Evolutionary conservation across 2,329 filamentous ascomycete genomes (phyloP), one percentile per base, ranked within the genome.

Genomic region (Intubia oerlemansii): DNA sequence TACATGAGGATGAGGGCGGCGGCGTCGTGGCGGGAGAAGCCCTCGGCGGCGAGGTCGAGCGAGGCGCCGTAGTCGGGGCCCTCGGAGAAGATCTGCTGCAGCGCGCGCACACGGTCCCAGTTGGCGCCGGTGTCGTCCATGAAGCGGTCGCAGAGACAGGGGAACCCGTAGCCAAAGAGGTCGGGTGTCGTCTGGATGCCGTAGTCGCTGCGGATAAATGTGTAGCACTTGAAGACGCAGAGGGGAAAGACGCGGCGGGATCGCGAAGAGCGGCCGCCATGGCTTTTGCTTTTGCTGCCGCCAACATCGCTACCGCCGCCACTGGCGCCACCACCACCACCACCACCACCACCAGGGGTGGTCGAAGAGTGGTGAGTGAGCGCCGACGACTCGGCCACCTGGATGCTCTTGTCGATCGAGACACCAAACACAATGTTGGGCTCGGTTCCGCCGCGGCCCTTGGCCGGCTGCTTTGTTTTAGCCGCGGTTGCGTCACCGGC

Each of bases 291-390:
- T 8, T 18, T 20, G 8, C n/a, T 14, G n/a, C 15, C 17, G 17
- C 17, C 18, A 2, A n/a, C 18, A 8, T 28, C 48, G 4, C 46
- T 46, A 2, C 40, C 42, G 12, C 44, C 42, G 24, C 41, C 42
- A 34, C 42, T 11, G n/a, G n/a, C n/a, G n/a, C 15, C 17, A 13
- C 17, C 18, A 2, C 7, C 18, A 8, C 22, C 48, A 4, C 46
- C 46, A 2, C 40, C 42, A n/a, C 44, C 42, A 24, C 41, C 42
- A 34, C 42, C n/a, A n/a, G n/a, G n/a, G n/a, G n/a, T n/a, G n/a
- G n/a, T n/a, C n/a, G n/a, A n/a, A n/a, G n/a, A n/a, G 38, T 56
- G 53, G 30, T 49, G 47, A 1, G 50, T 51, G 33, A 48, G 46
- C 6, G 51, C 51, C 2, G 46, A 39, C 5, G 51, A 47, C 24